These are phyloP conservation scores for Paxillus ammoniavirescens DNA, from an alignment of 768 basidiomycete species.

Conservation along the genomic window DNA sequence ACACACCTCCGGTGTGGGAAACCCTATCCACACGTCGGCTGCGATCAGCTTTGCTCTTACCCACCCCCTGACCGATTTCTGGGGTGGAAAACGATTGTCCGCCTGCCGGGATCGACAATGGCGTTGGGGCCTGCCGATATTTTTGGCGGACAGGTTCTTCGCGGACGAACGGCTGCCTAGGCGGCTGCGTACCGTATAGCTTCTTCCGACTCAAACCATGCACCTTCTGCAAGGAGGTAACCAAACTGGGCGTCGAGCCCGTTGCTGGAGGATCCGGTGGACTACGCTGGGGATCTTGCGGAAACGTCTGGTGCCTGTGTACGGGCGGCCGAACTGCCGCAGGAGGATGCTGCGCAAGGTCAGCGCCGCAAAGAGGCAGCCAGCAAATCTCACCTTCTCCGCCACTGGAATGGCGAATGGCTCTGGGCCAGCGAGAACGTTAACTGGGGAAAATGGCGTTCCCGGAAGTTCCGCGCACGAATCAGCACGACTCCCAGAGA, in stretches of 20 bases:
- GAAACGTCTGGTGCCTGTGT: constrained; percentile 28
- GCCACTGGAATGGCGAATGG: background rate
- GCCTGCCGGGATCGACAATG: constrained; percentile 30
- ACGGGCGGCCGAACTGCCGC: constrained; percentile 17
- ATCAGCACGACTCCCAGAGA: constrained; percentile 38
- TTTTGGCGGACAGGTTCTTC: constrained; percentile 44
- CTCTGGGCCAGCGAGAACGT: constrained; percentile 12
- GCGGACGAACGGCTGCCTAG: constrained; percentile 51
- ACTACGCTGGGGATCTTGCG: constrained; percentile 26
- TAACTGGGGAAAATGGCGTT: background rate
- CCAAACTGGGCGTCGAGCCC: constrained; percentile 46
- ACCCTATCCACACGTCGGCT: constrained; percentile 22
- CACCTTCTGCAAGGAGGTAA: constrained; percentile 60
- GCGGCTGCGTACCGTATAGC: constrained; percentile 52
- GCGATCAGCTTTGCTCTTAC: constrained; percentile 25
- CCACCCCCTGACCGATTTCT: constrained; percentile 19
- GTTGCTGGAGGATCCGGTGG: constrained; percentile 12
- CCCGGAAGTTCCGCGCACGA: constrained; percentile 9
- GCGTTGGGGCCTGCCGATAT: constrained; percentile 32
- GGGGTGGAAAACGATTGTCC: constrained; percentile 10
- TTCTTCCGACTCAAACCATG: constrained; percentile 74
- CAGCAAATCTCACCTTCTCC: constrained; percentile 13
- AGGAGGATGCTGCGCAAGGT: constrained; percentile 4
- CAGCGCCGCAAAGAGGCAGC: constrained; percentile 3
- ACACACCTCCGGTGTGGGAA: constrained; percentile 9